These are phyloP conservation scores for Exophiala viscosa DNA, from an alignment of 2,329 filamentous ascomycete genomes.

Conservation along the genomic window DNA sequence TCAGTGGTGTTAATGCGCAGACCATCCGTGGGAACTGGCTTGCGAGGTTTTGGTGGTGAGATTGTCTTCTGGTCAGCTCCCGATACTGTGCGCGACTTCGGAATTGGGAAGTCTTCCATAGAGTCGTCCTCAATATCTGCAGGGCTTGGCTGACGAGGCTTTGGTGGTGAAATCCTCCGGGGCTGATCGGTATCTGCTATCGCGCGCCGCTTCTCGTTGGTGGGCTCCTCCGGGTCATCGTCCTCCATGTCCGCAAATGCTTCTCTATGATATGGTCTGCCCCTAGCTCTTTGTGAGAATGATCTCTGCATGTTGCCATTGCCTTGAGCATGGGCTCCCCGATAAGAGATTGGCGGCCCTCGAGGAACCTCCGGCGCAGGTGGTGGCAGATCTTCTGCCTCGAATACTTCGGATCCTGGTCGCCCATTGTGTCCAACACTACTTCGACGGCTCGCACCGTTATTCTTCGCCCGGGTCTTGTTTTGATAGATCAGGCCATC, in stretches of 20 bases:
- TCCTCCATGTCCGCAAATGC: conserved; percentile 24
- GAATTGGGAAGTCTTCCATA: conserved; percentile 1
- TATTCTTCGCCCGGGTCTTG: conserved; percentile 6
- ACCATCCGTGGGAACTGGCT: conserved; percentile 12
- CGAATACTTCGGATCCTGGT: conserved; percentile 10
- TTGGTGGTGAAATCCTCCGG: not conserved
- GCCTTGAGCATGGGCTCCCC: conserved; percentile 42
- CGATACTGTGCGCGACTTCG: conserved; percentile 6
- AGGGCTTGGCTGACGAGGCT: conserved; percentile 14
- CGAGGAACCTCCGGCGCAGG: conserved; percentile 60
- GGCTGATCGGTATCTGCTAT: no score
- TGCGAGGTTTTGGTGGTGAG: conserved; percentile 4
- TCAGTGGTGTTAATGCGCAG: conserved; percentile 15
- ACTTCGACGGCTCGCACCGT: conserved; percentile 9
- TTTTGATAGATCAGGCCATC: conserved; percentile 18
- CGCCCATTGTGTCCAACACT: conserved; percentile 7
- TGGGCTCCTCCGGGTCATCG: conserved; percentile 1
- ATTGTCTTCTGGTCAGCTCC: conserved; percentile 2
- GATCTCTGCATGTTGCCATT: conserved; percentile 25
- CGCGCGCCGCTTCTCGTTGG: conserved; percentile 2
- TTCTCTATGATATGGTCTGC: conserved; percentile 26
- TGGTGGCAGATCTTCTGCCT: not conserved
- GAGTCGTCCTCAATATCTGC: conserved; percentile 15
- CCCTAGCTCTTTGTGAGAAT: conserved; percentile 29
- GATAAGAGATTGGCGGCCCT: conserved; percentile 56